Evolutionary conservation across 768 basidiomycete species (phyloP), one percentile per base, ranked within the genome.

Genomic region (Naganishia vishniacii): DNA sequence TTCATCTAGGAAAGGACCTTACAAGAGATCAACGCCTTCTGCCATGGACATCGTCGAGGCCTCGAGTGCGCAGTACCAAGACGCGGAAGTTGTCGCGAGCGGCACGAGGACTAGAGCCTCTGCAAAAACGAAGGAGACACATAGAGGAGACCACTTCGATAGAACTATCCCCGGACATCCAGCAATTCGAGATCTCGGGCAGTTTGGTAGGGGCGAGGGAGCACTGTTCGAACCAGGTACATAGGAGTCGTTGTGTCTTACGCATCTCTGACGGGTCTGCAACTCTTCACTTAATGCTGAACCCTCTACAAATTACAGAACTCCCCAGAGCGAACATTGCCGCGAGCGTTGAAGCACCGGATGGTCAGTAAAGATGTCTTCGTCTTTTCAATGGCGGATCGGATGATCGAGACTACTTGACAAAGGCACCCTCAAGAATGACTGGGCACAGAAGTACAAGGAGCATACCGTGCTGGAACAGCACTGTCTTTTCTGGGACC

Each of bases 401-500:
- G n/a, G n/a, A n/a, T n/a, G n/a, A n/a, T n/a, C n/a, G n/a, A n/a
- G n/a, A n/a, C n/a, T n/a, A n/a, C n/a, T n/a, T n/a, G n/a, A n/a
- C n/a, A n/a, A n/a, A 56, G 53, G 53, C 15, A 56, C 53, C 15
- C 37, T 16, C 4, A 56, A 56, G 37, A 40, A 26, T 37, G 32
- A 56, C 20, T 56, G 53, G 53, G 53, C 53, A 23, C 34, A 56
- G 23, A 56, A 56, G 26, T 25, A 56, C 23, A 32, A 40, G 18
- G 20, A 41, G 7, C 44, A 64, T 7, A 77, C 80, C 13, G 80
- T 80, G 37, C 71, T 80, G 62, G 79, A 81, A 64, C 79, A 81
- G 48, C 80, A 81, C 64, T 76, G 75, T 68, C 23, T 72, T 26
- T 81, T 79, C 66, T 81, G 80, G 73, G 81, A 81, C 59, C 68